Base-by-base conservation (phyloP, 2,329 filamentous ascomycete species). In the Cladophialophora chaetospira region DNA sequence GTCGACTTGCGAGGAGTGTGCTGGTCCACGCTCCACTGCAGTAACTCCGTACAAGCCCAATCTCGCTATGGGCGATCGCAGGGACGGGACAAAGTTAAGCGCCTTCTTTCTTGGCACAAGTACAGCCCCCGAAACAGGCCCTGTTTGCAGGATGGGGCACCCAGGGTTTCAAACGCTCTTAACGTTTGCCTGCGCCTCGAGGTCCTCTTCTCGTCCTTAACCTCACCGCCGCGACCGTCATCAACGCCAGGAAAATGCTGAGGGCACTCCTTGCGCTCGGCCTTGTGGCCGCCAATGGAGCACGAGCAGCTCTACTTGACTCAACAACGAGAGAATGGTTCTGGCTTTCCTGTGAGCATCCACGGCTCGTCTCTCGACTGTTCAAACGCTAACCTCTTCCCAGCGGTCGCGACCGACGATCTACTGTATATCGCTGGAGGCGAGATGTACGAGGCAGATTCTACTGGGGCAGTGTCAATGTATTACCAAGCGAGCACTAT, bases 401-500 rank as follows among this genome's bases (percentile, higher is more conserved):
- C 10, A 62, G 59, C 59, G 11, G 31, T 62, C 3, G 36, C 26
- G 9, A 48, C 47, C 4, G 36, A 45, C 28, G 29, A 56, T 36
- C 49, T 53, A 26, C 29, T 60, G 5, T 62, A 62, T 47, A 50
- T 62, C 5, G 28, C 53, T 10, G 59, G 56, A 23, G 59, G 59
- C 25, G 56, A 60, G 33, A 50, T 50, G 8, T 61, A 57, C 35
- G 42, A 45, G 28, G 11, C 29, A 6, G 15, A 47, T 19, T 29
- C 10, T 17, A 21, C 19, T 33, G 28, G 31, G 26, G 26, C 17
- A 23, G 17, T 33, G 23, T 46, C 40, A 5, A 29, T 46, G 15
- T 35, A 31, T 26, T 47, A 52, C 21, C 28, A 61, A 43, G 59
- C 25, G 35, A 21, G n/a, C 17, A 60, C 56, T n/a, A 13, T 56